A percentile compares a stretch with the other conserved stretches of the same genome.
phyloP scores from a whole-genome alignment of 192 early-diverging fungal species.

The Coemansia interrupta region DNA sequence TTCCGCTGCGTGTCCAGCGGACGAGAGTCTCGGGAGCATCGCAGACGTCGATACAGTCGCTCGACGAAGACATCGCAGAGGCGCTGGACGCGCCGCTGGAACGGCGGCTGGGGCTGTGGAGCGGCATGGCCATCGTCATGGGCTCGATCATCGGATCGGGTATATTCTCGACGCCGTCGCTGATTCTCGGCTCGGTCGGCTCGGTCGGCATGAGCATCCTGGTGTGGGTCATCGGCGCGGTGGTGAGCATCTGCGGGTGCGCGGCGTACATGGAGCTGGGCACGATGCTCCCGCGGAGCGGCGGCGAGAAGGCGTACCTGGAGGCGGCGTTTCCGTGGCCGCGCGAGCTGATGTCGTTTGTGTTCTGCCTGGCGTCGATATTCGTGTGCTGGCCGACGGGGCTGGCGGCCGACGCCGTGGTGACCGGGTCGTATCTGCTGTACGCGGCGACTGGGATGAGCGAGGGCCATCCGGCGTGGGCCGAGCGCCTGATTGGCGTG shows the following conservation, averaged over 20 bases:
- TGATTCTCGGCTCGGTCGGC: constrained; percentile 40
- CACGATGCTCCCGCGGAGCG: constrained; percentile 54
- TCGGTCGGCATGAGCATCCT: constrained; percentile 42
- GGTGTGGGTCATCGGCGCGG: constrained; percentile 46
- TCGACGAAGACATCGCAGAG: background rate
- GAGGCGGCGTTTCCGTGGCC: constrained; percentile 55
- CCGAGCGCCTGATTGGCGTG: constrained; percentile 37
- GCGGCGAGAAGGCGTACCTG: constrained; percentile 64
- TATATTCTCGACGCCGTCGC: constrained; percentile 45
- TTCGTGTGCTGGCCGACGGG: constrained; percentile 33
- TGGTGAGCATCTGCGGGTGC: constrained; percentile 39
- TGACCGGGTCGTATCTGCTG: constrained; percentile 44
- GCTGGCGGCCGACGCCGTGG: constrained; percentile 43
- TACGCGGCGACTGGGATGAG: constrained; percentile 31
- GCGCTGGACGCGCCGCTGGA: constrained; percentile 17
- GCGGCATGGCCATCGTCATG: constrained; percentile 48
- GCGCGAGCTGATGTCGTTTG: constrained; percentile 45
- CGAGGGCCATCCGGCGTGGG: constrained; percentile 32
- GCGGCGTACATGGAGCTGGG: constrained; percentile 55
- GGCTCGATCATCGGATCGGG: constrained; percentile 54
- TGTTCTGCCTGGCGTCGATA: constrained; percentile 47
- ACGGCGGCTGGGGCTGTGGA: constrained; percentile 44
- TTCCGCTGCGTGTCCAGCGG: constrained; percentile 8
- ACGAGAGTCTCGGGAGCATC: background rate
- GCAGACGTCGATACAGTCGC: background rate